Evolutionary conservation across 495 filamentous ascomycete genomes (phyloP), one percentile per base, ranked within the genome.

Genomic region (Aspergillus conjunctus): DNA sequence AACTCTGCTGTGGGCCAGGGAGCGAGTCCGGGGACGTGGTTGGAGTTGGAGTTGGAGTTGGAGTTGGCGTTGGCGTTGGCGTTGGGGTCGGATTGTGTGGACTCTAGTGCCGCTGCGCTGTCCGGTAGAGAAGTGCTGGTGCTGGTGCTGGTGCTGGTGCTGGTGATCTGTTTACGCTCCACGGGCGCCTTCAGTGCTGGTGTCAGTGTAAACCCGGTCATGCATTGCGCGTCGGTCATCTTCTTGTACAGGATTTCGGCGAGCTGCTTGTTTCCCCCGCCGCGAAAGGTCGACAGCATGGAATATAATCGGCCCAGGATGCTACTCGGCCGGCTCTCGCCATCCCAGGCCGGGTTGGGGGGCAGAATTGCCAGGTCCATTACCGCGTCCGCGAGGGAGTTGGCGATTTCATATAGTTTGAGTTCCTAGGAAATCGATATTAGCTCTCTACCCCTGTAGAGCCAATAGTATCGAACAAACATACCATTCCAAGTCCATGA

Each of bases 351-450:
- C 0, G 53, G 50, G 12, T 21, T 51, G 4, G 54, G 44, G 15
- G 58, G 68, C 8, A 63, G 43, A 48, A 62, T 54, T 0, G 59
- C 53, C 7, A 62, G 56, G 11, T 56, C 65, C n/a, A 68, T 72
- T 12, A 81, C 68, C 3, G 74, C 70, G 58, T 82, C 79, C 0
- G 75, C 74, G 26, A 82, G 73, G 9, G 77, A 73, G 58, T 68
- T 78, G 11, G 78, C 78, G 48, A 80, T 75, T 33, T 80, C 78
- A 53, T 75, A 77, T 11, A 80, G 63, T 62, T 81, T 81, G 49
- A 77, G 66, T 61, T 79, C 77, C 69, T 79, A 54, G 9, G 56
- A 12, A 18, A 53, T 53, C n/a, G 55, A 58, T 26, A 68, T 63
- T 5, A 58, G 39, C 15, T 18, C 7, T 46, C 32, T 52, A 30